phyloP scores from a whole-genome alignment of 2,329 filamentous ascomycete genomes.

The Atkinsonella texensis region DNA sequence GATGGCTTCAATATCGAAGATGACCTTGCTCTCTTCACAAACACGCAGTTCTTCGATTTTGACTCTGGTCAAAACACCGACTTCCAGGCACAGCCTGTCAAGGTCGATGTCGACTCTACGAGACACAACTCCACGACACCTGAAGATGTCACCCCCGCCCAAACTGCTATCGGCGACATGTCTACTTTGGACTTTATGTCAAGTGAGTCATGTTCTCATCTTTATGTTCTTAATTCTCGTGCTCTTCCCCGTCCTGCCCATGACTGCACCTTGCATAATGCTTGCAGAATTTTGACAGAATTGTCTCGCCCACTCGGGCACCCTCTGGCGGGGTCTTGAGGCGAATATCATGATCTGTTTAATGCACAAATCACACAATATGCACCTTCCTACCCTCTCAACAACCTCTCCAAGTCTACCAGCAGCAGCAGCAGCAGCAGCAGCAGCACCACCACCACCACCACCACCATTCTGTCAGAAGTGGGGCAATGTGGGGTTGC shows the following conservation, averaged over 20 bases:
- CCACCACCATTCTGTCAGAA: slow-evolving; percentile 9
- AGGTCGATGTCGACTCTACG: slow-evolving; percentile 25
- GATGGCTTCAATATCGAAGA: slow-evolving; percentile 55
- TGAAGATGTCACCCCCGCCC: slow-evolving; percentile 27
- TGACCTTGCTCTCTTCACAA: slow-evolving; percentile 68
- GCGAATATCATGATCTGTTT: background rate
- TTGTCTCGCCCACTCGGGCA: background rate
- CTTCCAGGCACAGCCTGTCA: slow-evolving; percentile 37
- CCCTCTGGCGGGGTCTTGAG: background rate
- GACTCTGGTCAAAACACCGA: slow-evolving; percentile 52
- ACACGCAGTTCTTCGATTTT: slow-evolving; percentile 72
- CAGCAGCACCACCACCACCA: too few species aligned
- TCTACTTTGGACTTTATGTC: slow-evolving; percentile 36
- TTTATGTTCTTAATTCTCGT: background rate
- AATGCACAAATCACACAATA: slow-evolving; percentile 5
- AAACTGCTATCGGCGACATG: slow-evolving; percentile 34
- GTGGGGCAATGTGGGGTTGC: slow-evolving; percentile 9
- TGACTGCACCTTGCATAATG: background rate
- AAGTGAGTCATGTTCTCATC: slow-evolving; percentile 25
- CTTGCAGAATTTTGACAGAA: background rate
- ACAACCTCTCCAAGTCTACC: background rate
- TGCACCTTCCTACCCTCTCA: background rate
- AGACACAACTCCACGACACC: slow-evolving; percentile 21
- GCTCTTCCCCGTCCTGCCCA: background rate
- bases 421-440: too few species aligned